Evolutionary conservation across 1,284 basidiomycete species (phyloP), one percentile per base, ranked within the genome.

Genomic region (Boletus nobilissimus): DNA sequence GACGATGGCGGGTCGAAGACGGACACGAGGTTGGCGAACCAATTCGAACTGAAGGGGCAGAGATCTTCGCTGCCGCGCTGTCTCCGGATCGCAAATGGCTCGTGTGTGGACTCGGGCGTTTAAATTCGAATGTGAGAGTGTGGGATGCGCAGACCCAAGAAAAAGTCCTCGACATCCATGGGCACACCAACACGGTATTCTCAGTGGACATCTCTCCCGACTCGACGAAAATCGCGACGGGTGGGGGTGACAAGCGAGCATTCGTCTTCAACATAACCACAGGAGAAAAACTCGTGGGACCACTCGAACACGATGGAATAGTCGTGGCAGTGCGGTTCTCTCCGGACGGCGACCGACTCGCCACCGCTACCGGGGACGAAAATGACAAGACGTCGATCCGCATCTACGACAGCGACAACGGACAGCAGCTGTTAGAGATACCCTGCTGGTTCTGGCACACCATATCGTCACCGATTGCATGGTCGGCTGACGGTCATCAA

Each of bases 21-120:
- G n/a, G n/a, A n/a, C n/a, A n/a, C n/a, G n/a, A n/a, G n/a, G n/a
- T n/a, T n/a, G 66, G 69, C 26, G 6, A 74, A 3, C 22, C 54
- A 39, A 70, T 78, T 40, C 34, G 1, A 39, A 4, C 16, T 19
- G 26, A 43, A 72, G 29, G 34, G 1, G 24, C 22, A 14, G 13
- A 7, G 2, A 62, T 75, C 5, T 39, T 1, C 26, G 63, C 57
- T 9, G n/a, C 40, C 2, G 72, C 62, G 18, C 34, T 79, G 2
- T 80, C 79, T 0, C 40, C 43, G 11, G 70, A 80, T 57, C 11
- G 10, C 7, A 78, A 63, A 34, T 72, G n/a, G n/a, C n/a, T n/a
- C n/a, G n/a, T n/a, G n/a, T n/a, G n/a, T n/a, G n/a, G n/a, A n/a
- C n/a, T n/a, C n/a, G n/a, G n/a, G n/a, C n/a, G n/a, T n/a, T n/a